Base-by-base conservation (phyloP, 192 early-diverging fungal genomes). In the Radiomyces spectabilis region DNA sequence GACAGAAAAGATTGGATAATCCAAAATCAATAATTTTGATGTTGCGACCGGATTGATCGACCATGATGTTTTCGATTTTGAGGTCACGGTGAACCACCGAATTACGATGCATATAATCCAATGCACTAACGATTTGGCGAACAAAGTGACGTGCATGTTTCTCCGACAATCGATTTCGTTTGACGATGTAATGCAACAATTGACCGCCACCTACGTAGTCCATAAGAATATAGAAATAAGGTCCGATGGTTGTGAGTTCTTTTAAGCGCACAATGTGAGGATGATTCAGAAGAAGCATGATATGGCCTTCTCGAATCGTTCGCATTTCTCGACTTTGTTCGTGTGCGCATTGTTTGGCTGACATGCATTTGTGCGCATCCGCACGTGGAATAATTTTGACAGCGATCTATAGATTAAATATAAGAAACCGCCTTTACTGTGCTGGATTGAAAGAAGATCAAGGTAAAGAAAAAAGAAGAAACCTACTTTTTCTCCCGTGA, bases 11-110 rank as follows among this genome's bases (percentile, higher is more conserved):
- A 68, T 89, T 92, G 35, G 82, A 83, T 63, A 92, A 88, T 1
- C 90, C 90, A 73, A 86, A 92, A 69, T 92, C 90, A 55, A 92
- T 92, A 44, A 92, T 86, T 57, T 88, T 87, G 51, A 92, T 84
- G 30, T 68, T 74, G 44, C 78, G 80, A n/a, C 76, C 69, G 25
- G 74, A 61, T 40, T 85, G 38, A n/a, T 55, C 86, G 15, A 92
- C 70, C 62, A 92, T 74, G 13, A 92, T 71, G 58, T 92, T 92
- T 59, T 92, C 89, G 57, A 84, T 82, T 63, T 91, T 91, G 31
- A 91, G 69, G 59, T 91, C 88, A 24, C 88, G 73, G 53, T 91
- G 88, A 47, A 82, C 74, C 37, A 80, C 68, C 62, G 71, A 73
- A 58, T 84, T 79, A 35, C 75, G 57, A 53, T 85, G 79, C 18